phyloP scores from a whole-genome alignment of 2,329 filamentous ascomycete genomes.

The Aureobasidium sp. region DNA sequence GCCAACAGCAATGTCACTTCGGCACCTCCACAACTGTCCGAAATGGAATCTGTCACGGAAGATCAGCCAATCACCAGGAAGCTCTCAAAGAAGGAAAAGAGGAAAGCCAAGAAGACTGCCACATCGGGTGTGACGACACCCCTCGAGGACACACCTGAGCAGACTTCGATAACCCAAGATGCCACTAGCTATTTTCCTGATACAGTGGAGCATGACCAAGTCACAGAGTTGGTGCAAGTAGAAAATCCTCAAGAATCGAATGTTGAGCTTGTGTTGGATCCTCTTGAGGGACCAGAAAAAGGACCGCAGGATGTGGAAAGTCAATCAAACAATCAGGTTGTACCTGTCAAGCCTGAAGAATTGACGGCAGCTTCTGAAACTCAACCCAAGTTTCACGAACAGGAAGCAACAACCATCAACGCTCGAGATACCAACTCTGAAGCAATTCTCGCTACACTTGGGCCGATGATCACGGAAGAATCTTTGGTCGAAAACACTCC shows the following conservation, averaged over 20 bases:
- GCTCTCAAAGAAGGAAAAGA: constrained; percentile 3
- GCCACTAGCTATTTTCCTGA: neutral
- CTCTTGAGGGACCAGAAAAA: neutral
- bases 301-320: neutral
- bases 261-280: neutral
- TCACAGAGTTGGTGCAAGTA: neutral
- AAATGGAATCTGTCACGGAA: neutral
- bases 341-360: neutral
- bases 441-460: neutral
- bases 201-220: neutral
- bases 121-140: neutral
- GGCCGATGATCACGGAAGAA: neutral
- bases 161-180: neutral
- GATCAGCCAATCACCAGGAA: neutral
- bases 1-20: neutral
- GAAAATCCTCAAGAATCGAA: neutral
- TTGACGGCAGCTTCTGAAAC: neutral
- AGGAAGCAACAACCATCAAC: neutral
- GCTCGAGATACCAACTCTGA: too few relatives aligned
- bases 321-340: neutral
- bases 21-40: neutral
- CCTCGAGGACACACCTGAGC: neutral
- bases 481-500: too few relatives aligned
- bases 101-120: neutral
- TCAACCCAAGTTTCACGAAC: too few relatives aligned